Percentiles rank a stretch among this genome's conserved stretches.
Conservation (phyloP, 345 rosid species). For the Melaleuca alternifolia region DNA sequence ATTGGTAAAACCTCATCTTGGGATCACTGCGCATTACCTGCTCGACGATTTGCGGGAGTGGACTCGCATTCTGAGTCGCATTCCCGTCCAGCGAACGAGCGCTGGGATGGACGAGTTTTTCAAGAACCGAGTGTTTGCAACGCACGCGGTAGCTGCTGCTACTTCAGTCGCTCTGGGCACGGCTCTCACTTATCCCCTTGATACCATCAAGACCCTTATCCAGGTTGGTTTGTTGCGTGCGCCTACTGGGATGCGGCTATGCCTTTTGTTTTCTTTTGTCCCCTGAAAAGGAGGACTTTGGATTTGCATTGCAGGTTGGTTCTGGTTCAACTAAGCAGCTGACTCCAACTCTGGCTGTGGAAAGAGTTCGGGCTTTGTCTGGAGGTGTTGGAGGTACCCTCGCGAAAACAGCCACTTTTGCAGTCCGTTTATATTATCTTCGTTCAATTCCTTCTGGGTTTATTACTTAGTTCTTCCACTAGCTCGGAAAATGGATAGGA, state of each 20-base stretch:
- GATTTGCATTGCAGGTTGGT: constrained; percentile 52
- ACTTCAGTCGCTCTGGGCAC: constrained; percentile 67
- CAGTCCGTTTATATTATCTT: background rate
- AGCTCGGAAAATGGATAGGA: background rate
- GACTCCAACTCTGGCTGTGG: constrained; percentile 35
- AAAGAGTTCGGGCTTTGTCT: constrained; percentile 47
- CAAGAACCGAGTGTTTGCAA: constrained; percentile 59
- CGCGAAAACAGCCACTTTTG: background rate
- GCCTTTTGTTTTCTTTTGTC: background rate
- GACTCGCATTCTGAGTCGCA: background rate
- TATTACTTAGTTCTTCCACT: background rate
- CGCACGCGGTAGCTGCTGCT: constrained; percentile 69
- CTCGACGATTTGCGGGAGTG: background rate
- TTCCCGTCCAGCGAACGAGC: background rate
- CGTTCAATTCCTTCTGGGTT: background rate
- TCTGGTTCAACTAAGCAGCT: constrained; percentile 52
- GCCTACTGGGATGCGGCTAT: background rate
- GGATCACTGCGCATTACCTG: background rate
- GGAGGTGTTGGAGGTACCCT: constrained; percentile 42
- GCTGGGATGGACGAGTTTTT: constrained; percentile 20
- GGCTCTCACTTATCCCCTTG: constrained; percentile 69
- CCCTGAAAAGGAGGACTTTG: background rate
- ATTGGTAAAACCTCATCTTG: background rate
- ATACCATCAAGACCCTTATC: constrained; percentile 64
- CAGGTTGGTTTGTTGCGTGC: constrained; percentile 39